Evolutionary conservation across 352 stramenopile species (phyloP), one percentile per base, ranked within the genome.

Genomic region (Globisporangium cystogenes): DNA sequence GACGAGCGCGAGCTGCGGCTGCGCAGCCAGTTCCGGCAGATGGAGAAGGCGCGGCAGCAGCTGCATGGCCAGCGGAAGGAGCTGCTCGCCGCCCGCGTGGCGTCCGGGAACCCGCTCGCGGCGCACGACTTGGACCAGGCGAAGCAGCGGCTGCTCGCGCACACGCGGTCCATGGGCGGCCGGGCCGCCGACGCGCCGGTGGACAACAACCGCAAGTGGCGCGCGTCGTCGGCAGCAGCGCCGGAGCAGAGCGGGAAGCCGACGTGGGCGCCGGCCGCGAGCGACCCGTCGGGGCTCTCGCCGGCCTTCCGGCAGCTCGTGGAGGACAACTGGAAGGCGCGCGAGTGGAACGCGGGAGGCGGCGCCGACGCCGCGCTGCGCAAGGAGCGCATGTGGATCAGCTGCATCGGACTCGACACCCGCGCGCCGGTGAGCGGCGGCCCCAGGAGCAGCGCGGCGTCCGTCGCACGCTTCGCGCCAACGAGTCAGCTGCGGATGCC

Each of bases 311-410:
- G 78, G 5, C 59, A 73, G 31, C 62, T 87, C 10, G 61, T 89
- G 4, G 78, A 89, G 45, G 70, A 68, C 4, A 78, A 86, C 35
- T 89, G 76, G 78, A 45, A 69, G 44, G 60, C 63, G 29, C 60
- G 60, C 45, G 60, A 71, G 43, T 61, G 65, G 45, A 31, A 46
- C 47, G 8, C 55, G 15, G 51, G 49, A 2, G 44, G 49, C 33
- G 51, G 49, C 33, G 51, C 52, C 7, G 53, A 58, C 26, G 51
- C 59, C 1, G 53, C 55, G n/a, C 29, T 76, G 6, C 68, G 64
- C 42, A 69, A 68, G 21, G 68, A 82, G 46, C 68, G 72, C 40
- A 64, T 82, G 65, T 60, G 57, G 56, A 64, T 82, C 53, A 62
- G 66, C 55, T 72, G 65, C 37, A 48, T 76, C 27, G 72, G 72